Conservation (phyloP, 352 stramenopile species). For the Peronosclerospora sorghi region DNA sequence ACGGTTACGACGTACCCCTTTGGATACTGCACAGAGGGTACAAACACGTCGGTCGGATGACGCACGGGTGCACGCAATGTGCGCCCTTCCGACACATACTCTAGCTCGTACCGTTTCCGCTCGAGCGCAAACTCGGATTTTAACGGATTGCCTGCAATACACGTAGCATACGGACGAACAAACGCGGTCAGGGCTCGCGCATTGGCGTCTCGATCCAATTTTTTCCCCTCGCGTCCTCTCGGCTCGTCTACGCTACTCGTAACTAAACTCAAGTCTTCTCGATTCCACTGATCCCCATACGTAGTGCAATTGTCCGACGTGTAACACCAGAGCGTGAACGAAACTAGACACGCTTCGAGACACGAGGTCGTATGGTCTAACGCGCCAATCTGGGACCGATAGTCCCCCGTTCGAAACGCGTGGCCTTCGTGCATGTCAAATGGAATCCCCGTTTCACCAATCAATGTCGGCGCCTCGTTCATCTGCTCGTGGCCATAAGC, state of each 20-base stretch:
- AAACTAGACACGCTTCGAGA: slow-evolving; percentile 53
- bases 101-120: slow-evolving; percentile 43
- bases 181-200: slow-evolving; percentile 48
- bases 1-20: slow-evolving; percentile 39
- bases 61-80: slow-evolving; percentile 24
- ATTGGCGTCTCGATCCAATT: slow-evolving; percentile 26
- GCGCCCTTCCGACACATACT: slow-evolving; percentile 27
- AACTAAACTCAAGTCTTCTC: slow-evolving; percentile 79
- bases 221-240: not conserved
- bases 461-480: slow-evolving; percentile 42
- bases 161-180: slow-evolving; percentile 50
- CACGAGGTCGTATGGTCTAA: slow-evolving; percentile 58
- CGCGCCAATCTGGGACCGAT: slow-evolving; percentile 30
- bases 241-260: slow-evolving; percentile 30
- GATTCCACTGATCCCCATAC: slow-evolving; percentile 79
- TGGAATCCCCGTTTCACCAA: slow-evolving; percentile 59
- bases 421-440: slow-evolving; percentile 46
- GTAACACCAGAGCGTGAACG: slow-evolving; percentile 88
- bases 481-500: slow-evolving; percentile 38
- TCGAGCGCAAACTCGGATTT: slow-evolving; percentile 50
- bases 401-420: slow-evolving; percentile 38
- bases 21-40: slow-evolving; percentile 68
- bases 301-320: slow-evolving; percentile 64
- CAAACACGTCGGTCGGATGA: slow-evolving; percentile 46
- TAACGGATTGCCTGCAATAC: slow-evolving; percentile 48